These are phyloP conservation scores for Beauveria scarabaeidicola DNA, from an alignment of 2,329 filamentous ascomycete species.

Conservation along the genomic window DNA sequence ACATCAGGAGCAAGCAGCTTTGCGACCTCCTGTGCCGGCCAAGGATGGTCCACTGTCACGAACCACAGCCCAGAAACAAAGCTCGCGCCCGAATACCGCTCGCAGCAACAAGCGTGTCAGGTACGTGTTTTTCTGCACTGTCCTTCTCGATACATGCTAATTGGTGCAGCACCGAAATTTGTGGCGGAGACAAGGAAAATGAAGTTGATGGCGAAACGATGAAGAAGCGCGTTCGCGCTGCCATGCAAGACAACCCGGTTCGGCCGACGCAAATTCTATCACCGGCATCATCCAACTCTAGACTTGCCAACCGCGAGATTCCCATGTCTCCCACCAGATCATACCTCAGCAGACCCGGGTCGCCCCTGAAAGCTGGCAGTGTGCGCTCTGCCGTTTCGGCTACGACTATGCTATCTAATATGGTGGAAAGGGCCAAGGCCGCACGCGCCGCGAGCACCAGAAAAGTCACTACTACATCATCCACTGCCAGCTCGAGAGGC, in stretches of 20 bases:
- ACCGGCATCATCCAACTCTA: constrained; percentile 73
- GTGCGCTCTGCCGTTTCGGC: constrained; percentile 31
- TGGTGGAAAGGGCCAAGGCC: constrained; percentile 54
- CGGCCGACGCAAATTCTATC: constrained; percentile 59
- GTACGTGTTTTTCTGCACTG: constrained; percentile 28
- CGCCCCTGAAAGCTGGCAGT: constrained; percentile 49
- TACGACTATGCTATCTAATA: constrained; percentile 41
- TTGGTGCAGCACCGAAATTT: constrained; percentile 49
- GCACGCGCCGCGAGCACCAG: constrained; percentile 40
- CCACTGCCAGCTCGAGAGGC: constrained; percentile 31
- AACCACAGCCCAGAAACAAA: constrained; percentile 17
- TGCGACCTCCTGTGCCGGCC: constrained; percentile 38
- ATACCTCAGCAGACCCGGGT: constrained; percentile 48
- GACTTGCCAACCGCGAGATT: constrained; percentile 44
- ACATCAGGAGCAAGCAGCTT: constrained; percentile 32
- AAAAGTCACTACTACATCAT: constrained; percentile 38
- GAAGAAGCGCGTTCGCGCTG: constrained; percentile 56
- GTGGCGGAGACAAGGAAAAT: constrained; percentile 67
- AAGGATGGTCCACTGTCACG: constrained; percentile 34
- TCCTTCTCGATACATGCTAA: constrained; percentile 20
- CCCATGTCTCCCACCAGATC: constrained; percentile 48
- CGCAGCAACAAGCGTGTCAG: constrained; percentile 41
- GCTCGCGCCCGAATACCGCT: constrained; percentile 16
- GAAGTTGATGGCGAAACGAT: constrained; percentile 52
- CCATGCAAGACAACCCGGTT: constrained; percentile 30